These are phyloP conservation scores for Sclerotinia subarctica DNA, from an alignment of 2,329 filamentous ascomycete genomes.

Conservation along the genomic window DNA sequence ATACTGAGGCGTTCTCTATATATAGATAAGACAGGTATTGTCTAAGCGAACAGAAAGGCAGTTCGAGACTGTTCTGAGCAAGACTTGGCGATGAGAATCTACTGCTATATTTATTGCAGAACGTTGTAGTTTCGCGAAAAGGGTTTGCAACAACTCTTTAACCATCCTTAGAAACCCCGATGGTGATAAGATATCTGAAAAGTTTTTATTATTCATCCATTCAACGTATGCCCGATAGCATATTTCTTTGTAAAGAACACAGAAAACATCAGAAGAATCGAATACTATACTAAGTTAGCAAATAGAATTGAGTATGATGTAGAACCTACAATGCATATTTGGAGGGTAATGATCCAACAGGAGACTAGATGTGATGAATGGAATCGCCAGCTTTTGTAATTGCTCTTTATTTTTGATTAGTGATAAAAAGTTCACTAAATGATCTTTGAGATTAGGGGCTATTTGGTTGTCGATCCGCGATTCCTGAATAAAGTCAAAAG, in stretches of 20 bases:
- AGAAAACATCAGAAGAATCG: background rate
- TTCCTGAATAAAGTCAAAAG: background rate
- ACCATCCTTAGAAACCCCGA: background rate
- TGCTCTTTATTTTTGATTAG: background rate
- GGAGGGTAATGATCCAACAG: background rate
- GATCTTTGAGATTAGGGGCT: background rate
- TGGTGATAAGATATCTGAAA: background rate
- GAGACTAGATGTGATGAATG: background rate
- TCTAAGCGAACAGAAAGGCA: background rate
- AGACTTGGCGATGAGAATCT: background rate
- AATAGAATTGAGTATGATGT: background rate
- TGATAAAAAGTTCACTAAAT: background rate
- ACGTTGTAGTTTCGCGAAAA: background rate
- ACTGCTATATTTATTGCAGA: background rate
- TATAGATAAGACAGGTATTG: background rate
- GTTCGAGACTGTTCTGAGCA: too few species aligned
- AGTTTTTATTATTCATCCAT: background rate
- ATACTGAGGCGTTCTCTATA: slow-evolving; percentile 16
- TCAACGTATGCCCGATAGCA: background rate
- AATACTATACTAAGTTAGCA: background rate
- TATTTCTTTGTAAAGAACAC: background rate
- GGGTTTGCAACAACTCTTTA: background rate
- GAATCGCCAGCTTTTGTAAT: background rate
- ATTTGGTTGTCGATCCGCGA: background rate
- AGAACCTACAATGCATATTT: background rate